A percentile compares a stretch with the other conserved stretches of the same genome.
Evolutionary conservation across 140 eudicot species (phyloP).

Genomic region (Anethum foeniculum): DNA sequence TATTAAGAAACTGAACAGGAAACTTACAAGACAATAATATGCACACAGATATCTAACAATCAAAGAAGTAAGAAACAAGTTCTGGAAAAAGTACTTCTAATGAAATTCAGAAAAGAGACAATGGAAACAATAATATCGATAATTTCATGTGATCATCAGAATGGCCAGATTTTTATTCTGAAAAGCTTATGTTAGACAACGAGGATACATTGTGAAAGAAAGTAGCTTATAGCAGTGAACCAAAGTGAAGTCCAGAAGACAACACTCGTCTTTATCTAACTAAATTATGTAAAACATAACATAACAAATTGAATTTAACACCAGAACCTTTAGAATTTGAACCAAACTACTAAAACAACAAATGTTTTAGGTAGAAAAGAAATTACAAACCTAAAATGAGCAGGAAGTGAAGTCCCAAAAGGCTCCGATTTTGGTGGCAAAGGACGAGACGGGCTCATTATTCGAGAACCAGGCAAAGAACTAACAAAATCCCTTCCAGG

Average conservation of each 20-base stretch:
- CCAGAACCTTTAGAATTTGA: background rate
- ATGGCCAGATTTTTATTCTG: background rate
- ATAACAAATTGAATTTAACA: background rate
- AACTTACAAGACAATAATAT: too few species aligned
- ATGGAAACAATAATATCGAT: background rate
- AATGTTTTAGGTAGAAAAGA: background rate
- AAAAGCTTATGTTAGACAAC: background rate
- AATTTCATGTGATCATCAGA: background rate
- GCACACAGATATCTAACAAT: background rate
- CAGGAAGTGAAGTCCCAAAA: slow-evolving; percentile 35
- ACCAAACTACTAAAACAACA: background rate
- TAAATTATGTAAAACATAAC: background rate
- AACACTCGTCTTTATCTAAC: background rate
- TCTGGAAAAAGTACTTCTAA: background rate
- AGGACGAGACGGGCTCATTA: slow-evolving; percentile 44
- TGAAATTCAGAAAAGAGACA: too few species aligned
- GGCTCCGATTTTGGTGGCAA: slow-evolving; percentile 38
- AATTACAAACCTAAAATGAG: slow-evolving; percentile 54
- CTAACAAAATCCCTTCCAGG: slow-evolving; percentile 35
- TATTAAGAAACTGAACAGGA: too few species aligned
- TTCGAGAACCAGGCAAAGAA: slow-evolving; percentile 44
- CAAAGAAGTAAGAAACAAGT: background rate
- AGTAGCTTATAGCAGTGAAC: background rate
- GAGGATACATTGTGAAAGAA: background rate
- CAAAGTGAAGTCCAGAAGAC: background rate